Conservation (phyloP, 2,329 filamentous ascomycete genomes). For the Torrubiella hemipterigena region DNA sequence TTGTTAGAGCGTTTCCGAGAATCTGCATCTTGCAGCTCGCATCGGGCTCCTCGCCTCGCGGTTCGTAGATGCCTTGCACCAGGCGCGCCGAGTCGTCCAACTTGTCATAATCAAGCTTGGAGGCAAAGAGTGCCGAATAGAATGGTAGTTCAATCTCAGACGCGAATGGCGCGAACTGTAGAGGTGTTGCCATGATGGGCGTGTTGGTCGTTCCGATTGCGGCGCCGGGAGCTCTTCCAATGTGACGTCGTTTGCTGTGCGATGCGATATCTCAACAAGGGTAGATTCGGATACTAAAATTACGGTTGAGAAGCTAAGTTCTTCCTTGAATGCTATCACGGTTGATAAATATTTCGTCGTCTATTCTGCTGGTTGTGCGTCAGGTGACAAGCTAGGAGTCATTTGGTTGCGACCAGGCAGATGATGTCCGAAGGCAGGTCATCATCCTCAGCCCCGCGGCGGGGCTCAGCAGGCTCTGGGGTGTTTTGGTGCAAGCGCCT, state of each 20-base stretch:
- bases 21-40: slow-evolving; percentile 84
- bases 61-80: slow-evolving; percentile 80
- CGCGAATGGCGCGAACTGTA: slow-evolving; percentile 75
- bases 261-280: too few relatives aligned
- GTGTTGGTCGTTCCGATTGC: not conserved
- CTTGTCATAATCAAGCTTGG: slow-evolving; percentile 94
- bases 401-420: slow-evolving; percentile 11
- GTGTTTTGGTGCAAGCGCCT: not conserved
- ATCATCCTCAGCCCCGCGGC: slow-evolving; percentile 13
- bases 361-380: too few relatives aligned
- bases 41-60: slow-evolving; percentile 60
- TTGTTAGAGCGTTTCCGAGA: slow-evolving; percentile 73
- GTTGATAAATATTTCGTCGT: too few relatives aligned
- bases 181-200: slow-evolving; percentile 34
- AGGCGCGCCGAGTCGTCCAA: slow-evolving; percentile 86
- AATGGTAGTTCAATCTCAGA: slow-evolving; percentile 95
- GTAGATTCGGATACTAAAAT: too few relatives aligned
- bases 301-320: too few relatives aligned
- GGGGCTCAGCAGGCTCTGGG: slow-evolving; percentile 7
- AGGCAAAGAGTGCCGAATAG: slow-evolving; percentile 81
- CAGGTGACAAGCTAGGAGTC: slow-evolving; percentile 7
- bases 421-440: too few relatives aligned
- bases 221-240: not conserved
- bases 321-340: too few relatives aligned
- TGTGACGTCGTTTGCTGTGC: too few relatives aligned